Evolutionary conservation across 371 early-diverging fungal species (phyloP).

Genomic region (Mucor saturninus): DNA sequence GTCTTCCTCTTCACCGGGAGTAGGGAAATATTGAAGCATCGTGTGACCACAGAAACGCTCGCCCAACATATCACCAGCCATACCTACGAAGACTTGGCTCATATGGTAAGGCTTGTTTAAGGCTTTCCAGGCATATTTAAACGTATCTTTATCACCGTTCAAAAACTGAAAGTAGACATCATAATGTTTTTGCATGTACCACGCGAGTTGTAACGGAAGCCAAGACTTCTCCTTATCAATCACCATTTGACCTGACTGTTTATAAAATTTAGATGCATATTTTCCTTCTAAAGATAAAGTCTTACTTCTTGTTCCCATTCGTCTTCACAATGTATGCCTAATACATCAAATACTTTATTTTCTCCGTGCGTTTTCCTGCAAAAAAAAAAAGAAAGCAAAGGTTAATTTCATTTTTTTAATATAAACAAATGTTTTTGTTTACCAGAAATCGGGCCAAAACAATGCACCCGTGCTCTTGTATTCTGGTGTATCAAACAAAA

Average conservation of each 20-base stretch:
- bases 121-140: constrained; percentile 54
- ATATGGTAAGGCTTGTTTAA: constrained; percentile 40
- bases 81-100: constrained; percentile 44
- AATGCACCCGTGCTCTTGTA: constrained; percentile 53
- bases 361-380: constrained; percentile 52
- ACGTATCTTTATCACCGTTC: constrained; percentile 57
- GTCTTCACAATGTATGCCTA: constrained; percentile 41
- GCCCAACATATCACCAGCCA: constrained; percentile 42
- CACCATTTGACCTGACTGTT: constrained; percentile 53
- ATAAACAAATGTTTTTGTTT: constrained; percentile 1
- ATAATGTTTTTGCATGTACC: constrained; percentile 48
- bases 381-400: background rate
- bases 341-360: constrained; percentile 45
- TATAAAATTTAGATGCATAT: background rate
- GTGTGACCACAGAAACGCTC: constrained; percentile 51
- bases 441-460: constrained; percentile 67
- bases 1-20: constrained; percentile 4
- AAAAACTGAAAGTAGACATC: constrained; percentile 50
- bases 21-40: constrained; percentile 46
- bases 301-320: constrained; percentile 57
- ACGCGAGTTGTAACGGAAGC: constrained; percentile 47
- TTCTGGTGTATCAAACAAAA: constrained; percentile 48
- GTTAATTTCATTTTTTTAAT: background rate
- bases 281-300: background rate
- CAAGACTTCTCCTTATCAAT: constrained; percentile 44